Evolutionary conservation across 2,329 filamentous ascomycete species (phyloP).

Genomic region (Grosmannia penicillata): DNA sequence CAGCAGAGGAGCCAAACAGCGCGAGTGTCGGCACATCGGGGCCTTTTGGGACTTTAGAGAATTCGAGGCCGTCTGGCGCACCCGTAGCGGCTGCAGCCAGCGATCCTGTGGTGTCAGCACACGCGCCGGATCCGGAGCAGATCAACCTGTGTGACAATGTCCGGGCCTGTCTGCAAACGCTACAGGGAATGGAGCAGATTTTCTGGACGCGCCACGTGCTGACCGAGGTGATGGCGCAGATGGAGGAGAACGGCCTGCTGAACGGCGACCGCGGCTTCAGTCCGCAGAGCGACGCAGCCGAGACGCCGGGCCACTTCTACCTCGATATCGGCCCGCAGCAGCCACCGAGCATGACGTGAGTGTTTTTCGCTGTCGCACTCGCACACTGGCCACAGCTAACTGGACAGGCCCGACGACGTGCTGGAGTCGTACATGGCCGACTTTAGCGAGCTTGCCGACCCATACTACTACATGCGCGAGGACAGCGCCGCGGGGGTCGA

Average conservation of each 20-base stretch:
- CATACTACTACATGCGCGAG: conserved; percentile 8
- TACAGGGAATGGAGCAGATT: conserved; percentile 15
- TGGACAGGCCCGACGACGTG: too few species aligned
- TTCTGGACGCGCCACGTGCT: conserved; percentile 13
- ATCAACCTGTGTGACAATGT: conserved; percentile 7
- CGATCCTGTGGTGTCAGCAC: too few species aligned
- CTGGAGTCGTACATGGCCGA: conserved; percentile 11
- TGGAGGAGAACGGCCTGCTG: conserved; percentile 12
- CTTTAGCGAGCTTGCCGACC: conserved; percentile 10
- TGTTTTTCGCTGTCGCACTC: too few species aligned
- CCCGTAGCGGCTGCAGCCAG: too few species aligned
- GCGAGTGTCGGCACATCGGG: too few species aligned
- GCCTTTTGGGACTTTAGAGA: too few species aligned
- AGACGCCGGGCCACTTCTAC: conserved; percentile 9
- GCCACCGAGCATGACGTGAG: too few species aligned
- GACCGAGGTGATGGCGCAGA: conserved; percentile 14
- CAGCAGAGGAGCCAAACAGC: too few species aligned
- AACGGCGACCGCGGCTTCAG: conserved; percentile 10
- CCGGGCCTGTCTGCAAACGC: conserved; percentile 9
- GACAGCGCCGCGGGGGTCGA: not conserved
- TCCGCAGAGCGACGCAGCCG: conserved; percentile 8
- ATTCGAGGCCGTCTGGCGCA: too few species aligned
- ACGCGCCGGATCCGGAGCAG: too few species aligned
- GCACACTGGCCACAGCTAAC: too few species aligned
- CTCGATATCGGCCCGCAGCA: conserved; percentile 10